phyloP scores from a whole-genome alignment of 805 yeast species.

The Debaryomyces tyrocola region DNA sequence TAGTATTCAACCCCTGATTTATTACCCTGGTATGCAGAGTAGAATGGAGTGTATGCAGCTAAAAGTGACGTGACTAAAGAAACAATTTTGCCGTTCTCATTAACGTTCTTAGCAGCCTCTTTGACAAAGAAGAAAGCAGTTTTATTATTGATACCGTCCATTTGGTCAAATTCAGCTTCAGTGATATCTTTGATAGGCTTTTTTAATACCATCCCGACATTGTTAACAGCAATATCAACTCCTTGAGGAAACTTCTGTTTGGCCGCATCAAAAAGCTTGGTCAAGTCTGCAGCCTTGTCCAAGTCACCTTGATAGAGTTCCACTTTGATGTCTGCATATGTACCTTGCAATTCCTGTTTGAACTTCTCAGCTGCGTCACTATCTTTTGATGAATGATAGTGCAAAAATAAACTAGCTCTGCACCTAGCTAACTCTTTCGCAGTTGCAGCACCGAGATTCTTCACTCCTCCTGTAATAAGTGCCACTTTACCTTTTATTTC shows the following conservation, averaged over 20 bases:
- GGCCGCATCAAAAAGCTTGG: slow-evolving; percentile 47
- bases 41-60: slow-evolving; percentile 61
- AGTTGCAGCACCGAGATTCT: slow-evolving; percentile 57
- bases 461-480: slow-evolving; percentile 60
- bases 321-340: slow-evolving; percentile 41
- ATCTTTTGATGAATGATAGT: slow-evolving; percentile 50
- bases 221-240: slow-evolving; percentile 65
- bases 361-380: slow-evolving; percentile 34
- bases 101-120: slow-evolving; percentile 52
- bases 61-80: slow-evolving; percentile 61
- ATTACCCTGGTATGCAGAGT: slow-evolving; percentile 55
- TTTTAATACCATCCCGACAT: slow-evolving; percentile 66
- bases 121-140: slow-evolving; percentile 62
- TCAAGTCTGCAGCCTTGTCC: slow-evolving; percentile 40
- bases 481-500: slow-evolving; percentile 47
- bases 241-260: slow-evolving; percentile 43
- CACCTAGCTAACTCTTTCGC: slow-evolving; percentile 54
- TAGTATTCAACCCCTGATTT: slow-evolving; percentile 57
- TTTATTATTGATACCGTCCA: slow-evolving; percentile 57
- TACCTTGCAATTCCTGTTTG: slow-evolving; percentile 31
- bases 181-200: slow-evolving; percentile 54
- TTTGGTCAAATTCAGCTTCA: slow-evolving; percentile 53
- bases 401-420: slow-evolving; percentile 55
- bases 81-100: slow-evolving; percentile 54
- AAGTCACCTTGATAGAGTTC: slow-evolving; percentile 44